Percentiles rank a stretch among this genome's conserved stretches.
Evolutionary conservation across 768 basidiomycete species (phyloP).

Genomic region (Tricholoma furcatifolium): DNA sequence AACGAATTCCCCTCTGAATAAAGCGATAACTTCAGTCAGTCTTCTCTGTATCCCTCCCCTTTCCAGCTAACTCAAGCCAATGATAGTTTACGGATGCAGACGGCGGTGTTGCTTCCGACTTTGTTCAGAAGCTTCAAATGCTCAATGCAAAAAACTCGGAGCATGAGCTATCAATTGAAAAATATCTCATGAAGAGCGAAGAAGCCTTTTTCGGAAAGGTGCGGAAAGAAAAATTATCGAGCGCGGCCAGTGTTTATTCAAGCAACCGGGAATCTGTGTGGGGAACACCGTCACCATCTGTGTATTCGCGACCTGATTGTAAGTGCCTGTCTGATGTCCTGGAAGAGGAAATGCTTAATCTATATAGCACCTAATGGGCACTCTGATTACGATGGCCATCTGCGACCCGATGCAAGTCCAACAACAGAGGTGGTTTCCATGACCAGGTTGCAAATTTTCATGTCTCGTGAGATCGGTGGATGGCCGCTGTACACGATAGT

Average conservation of each 20-base stretch:
- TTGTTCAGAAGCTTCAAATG: constrained; percentile 79
- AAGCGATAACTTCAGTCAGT: constrained; percentile 83
- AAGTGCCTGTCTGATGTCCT: constrained; percentile 30
- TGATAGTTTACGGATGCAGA: constrained; percentile 90
- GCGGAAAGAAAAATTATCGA: constrained; percentile 82
- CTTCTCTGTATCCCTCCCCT: not conserved
- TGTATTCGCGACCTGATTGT: constrained; percentile 78
- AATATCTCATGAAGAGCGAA: constrained; percentile 87
- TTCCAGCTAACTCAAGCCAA: constrained; percentile 6
- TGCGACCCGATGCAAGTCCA: constrained; percentile 47
- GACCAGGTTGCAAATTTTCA: constrained; percentile 80
- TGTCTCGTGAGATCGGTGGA: constrained; percentile 75
- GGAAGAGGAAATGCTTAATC: not conserved
- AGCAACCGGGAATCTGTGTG: constrained; percentile 80
- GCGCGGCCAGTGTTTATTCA: constrained; percentile 76
- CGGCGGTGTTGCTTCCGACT: constrained; percentile 87
- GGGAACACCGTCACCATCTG: constrained; percentile 66
- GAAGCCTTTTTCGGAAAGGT: constrained; percentile 92
- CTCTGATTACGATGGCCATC: constrained; percentile 41
- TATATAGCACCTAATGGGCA: constrained; percentile 49
- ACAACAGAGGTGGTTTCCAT: constrained; percentile 66
- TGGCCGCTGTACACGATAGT: constrained; percentile 94
- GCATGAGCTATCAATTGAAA: constrained; percentile 89
- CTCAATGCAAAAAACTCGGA: constrained; percentile 87
- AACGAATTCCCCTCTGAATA: constrained; percentile 86